Evolutionary conservation across 2,329 filamentous ascomycete species (phyloP), one percentile per base, ranked within the genome.

Genomic region (Pochonia chlamydosporia): DNA sequence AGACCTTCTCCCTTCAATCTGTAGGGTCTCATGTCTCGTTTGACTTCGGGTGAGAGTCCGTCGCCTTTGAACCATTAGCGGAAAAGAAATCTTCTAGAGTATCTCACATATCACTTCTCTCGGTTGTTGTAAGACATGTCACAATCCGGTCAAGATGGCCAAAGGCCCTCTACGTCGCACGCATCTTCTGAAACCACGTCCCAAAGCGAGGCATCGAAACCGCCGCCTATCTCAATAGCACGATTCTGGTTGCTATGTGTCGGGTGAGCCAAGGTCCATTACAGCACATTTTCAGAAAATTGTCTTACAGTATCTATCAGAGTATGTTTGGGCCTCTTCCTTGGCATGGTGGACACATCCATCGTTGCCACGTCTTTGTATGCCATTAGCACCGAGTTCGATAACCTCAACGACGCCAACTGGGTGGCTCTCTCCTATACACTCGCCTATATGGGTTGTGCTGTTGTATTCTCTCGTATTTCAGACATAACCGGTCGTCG

Each of bases 321-420:
- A 14, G 61, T 78, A 13, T 72, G 67, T 18, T 60, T 74, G 5
- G 78, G 78, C 3, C 67, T 82, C 1, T 78, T 81, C 45, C 68
- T 83, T 41, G 75, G 79, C 24, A 72, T 81, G 54, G 59, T 81
- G n/a, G 79, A 82, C 58, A 73, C 74, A 2, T 78, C 78, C 3
- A 81, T 83, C 31, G 74, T 83, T 1, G 77, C 79, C 1, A 82
- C 79, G 11, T 75, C 75, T 39, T 60, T 83, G 9, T 75, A 75
- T 54, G 67, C 67, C n/a, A 82, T 82, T 40, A 74, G 73, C 2
- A 58, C 56, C 14, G 75, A 82, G 4, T 76, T 82, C 40, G 47
- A 68, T 10, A 65, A 68, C 13, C 53, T 75, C 3, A 60, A 66
- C 10, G 56, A 55, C 3, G 67, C 78, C 45, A 79, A 76, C 54